These are phyloP conservation scores for Penicillium egyptiacum DNA, from an alignment of 495 filamentous ascomycete species.

Conservation along the genomic window DNA sequence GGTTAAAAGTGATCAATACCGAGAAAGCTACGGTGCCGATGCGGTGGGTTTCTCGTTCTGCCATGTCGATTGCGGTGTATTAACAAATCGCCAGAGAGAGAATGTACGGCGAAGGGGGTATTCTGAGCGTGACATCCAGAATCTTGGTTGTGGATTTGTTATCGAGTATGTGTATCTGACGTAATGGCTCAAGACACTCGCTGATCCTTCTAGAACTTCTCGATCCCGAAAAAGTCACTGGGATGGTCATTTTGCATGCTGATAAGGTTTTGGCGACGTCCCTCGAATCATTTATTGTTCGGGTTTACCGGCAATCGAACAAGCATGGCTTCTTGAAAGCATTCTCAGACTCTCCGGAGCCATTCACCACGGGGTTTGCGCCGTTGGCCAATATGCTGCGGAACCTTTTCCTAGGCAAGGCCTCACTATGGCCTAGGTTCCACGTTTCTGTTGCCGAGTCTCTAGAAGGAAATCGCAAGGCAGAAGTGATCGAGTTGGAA, in stretches of 20 bases:
- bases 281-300: slow-evolving; percentile 89
- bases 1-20: slow-evolving; percentile 89
- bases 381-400: slow-evolving; percentile 89
- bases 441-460: slow-evolving; percentile 86
- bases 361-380: slow-evolving; percentile 86
- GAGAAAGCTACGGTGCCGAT: slow-evolving; percentile 84
- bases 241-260: slow-evolving; percentile 84
- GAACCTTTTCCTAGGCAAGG: slow-evolving; percentile 86
- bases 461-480: slow-evolving; percentile 86
- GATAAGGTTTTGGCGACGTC: slow-evolving; percentile 85
- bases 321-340: slow-evolving; percentile 92
- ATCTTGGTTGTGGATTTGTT: slow-evolving; percentile 92
- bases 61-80: slow-evolving; percentile 6
- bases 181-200: neutral
- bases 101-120: slow-evolving; percentile 83
- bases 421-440: slow-evolving; percentile 92
- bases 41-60: slow-evolving; percentile 39
- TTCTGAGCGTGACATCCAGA: slow-evolving; percentile 94
- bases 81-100: slow-evolving; percentile 62
- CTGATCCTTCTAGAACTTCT: slow-evolving; percentile 55
- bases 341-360: slow-evolving; percentile 92
- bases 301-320: slow-evolving; percentile 91
- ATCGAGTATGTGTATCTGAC: slow-evolving; percentile 51
- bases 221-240: slow-evolving; percentile 81
- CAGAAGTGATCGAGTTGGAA: slow-evolving; percentile 95